phyloP scores from a whole-genome alignment of 2,329 filamentous ascomycete species.

The Fusarium goolgardi region DNA sequence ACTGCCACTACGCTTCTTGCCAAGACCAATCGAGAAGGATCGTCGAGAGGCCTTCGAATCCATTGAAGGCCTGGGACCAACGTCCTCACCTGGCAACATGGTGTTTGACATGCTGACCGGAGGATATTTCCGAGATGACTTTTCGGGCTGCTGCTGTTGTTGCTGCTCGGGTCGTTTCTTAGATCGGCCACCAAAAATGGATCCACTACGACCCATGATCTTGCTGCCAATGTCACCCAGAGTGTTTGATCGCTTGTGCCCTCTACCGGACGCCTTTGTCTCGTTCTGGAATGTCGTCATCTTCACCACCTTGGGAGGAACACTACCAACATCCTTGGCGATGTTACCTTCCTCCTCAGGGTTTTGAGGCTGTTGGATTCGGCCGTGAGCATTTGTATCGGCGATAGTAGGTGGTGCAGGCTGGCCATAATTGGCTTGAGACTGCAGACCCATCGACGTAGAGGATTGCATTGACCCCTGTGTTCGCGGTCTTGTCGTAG shows the following conservation, averaged over 20 bases:
- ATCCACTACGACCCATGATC: constrained; percentile 84
- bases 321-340: constrained; percentile 70
- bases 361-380: constrained; percentile 79
- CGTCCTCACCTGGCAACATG: constrained; percentile 68
- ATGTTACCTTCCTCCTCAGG: constrained; percentile 74
- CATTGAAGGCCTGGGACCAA: constrained; percentile 68
- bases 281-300: constrained; percentile 69
- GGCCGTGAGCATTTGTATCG: constrained; percentile 88
- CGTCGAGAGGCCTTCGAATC: constrained; percentile 75
- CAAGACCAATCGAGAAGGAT: constrained; percentile 76
- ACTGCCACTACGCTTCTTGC: constrained; percentile 77
- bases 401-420: constrained; percentile 88
- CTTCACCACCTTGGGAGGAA: constrained; percentile 68
- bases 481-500: constrained; percentile 75
- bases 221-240: constrained; percentile 86
- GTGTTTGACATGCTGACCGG: constrained; percentile 89
- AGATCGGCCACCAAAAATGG: constrained; percentile 76
- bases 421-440: constrained; percentile 82
- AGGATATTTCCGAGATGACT: constrained; percentile 76
- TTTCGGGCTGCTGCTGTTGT: constrained; percentile 67
- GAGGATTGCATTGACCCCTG: constrained; percentile 81
- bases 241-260: constrained; percentile 78
- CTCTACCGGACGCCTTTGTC: constrained; percentile 60
- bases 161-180: constrained; percentile 63
- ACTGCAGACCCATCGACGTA: constrained; percentile 70